phyloP scores from a whole-genome alignment of 2,329 filamentous ascomycete genomes.

The Mycosphaerella sp. region DNA sequence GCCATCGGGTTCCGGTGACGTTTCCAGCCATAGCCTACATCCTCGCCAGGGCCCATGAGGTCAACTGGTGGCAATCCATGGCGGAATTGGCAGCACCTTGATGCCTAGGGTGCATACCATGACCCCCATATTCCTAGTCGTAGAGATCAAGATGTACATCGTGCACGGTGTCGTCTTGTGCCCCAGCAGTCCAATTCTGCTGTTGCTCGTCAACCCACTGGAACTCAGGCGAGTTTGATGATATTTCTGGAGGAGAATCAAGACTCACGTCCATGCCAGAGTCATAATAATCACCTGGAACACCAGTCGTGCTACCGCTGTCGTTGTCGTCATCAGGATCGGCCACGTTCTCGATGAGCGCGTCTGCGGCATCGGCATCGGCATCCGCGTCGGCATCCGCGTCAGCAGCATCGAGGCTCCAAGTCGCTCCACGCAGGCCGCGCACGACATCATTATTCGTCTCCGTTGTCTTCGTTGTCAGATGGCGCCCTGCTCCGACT shows the following conservation, averaged over 20 bases:
- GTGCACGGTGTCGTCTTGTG: neutral
- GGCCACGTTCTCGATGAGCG: neutral
- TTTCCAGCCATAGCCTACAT: too few species aligned
- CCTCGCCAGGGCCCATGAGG: too few species aligned
- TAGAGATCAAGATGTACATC: neutral
- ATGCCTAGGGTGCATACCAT: too few species aligned
- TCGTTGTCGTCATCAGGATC: slow-evolving; percentile 2
- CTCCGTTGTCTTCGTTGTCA: slow-evolving; percentile 24
- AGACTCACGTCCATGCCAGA: slow-evolving; percentile 3
- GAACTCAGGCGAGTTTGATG: too few species aligned
- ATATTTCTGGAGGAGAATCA: neutral
- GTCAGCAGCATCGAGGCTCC: slow-evolving; percentile 3
- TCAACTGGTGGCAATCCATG: too few species aligned
- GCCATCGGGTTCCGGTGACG: too few species aligned
- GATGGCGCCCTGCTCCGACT: slow-evolving; percentile 25
- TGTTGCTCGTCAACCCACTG: neutral
- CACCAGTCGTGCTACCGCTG: neutral
- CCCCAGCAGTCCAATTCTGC: neutral
- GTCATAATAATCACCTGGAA: neutral
- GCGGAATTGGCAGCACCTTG: too few species aligned
- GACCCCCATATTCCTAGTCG: neutral
- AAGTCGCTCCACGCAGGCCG: neutral
- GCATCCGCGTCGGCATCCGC: neutral
- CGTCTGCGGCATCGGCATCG: neutral
- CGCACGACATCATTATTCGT: slow-evolving; percentile 8